Evolutionary conservation across 768 basidiomycete species (phyloP).

Genomic region (Phanerochaete carnosa): DNA sequence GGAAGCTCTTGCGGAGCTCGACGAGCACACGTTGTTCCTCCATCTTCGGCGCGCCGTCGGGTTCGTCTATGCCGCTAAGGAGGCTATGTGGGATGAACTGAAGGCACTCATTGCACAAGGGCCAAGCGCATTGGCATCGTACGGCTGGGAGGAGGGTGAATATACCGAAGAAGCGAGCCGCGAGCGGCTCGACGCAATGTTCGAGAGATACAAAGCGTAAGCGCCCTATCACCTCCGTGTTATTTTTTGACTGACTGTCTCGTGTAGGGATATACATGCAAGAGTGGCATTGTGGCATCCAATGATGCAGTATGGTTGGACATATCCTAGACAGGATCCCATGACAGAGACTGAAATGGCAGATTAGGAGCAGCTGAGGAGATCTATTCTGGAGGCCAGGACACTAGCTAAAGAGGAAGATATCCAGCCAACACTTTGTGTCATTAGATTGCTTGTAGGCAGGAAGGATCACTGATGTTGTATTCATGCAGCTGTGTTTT

Average conservation of each 20-base stretch:
- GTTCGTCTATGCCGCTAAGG: conserved; percentile 21
- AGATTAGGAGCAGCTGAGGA: conserved; percentile 23
- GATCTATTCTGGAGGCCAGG: conserved; percentile 23
- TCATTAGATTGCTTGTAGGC: conserved; percentile 22
- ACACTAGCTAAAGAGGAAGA: conserved; percentile 20
- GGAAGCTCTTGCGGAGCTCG: conserved; percentile 13
- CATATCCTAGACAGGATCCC: conserved; percentile 22
- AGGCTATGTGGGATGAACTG: conserved; percentile 30
- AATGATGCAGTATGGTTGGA: conserved; percentile 24
- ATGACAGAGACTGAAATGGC: conserved; percentile 20
- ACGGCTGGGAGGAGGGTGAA: conserved; percentile 24
- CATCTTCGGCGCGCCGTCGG: conserved; percentile 23
- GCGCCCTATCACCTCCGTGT: background rate
- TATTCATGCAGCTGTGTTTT: background rate
- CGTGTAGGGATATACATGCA: conserved; percentile 22
- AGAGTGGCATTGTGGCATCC: conserved; percentile 25
- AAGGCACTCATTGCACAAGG: conserved; percentile 8
- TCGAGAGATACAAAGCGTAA: conserved; percentile 23
- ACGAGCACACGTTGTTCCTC: conserved; percentile 22
- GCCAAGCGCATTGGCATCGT: conserved; percentile 10
- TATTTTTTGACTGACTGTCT: conserved; percentile 4
- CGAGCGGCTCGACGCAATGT: conserved; percentile 20
- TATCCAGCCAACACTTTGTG: conserved; percentile 16
- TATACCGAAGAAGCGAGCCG: conserved; percentile 16
- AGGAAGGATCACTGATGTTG: conserved; percentile 13